Base-by-base conservation (phyloP, 2,329 filamentous ascomycete species). In the Colletotrichum viniferum region DNA sequence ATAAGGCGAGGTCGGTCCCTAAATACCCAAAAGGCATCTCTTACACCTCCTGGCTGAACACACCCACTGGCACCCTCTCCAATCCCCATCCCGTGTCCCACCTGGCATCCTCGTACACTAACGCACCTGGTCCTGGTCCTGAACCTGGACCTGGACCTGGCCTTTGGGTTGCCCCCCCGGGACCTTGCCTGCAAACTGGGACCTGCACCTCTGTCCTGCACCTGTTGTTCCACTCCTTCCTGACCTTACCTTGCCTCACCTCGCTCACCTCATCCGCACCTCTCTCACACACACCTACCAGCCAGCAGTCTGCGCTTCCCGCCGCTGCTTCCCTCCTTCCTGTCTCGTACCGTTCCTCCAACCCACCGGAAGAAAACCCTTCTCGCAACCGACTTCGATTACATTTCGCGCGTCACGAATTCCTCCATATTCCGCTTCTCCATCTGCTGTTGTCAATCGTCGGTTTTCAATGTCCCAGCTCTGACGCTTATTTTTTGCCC, bases 391-490 rank as follows among this genome's bases (percentile, higher is more conserved):
- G 38, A 7, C 43, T 52, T 52, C 43, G 14, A 28, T 18, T 14
- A 38, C 34, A 34, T 18, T 21, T 8, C 16, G 16, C 34, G 55
- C 58, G 21, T 30, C 21, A 28, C 16, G n/a, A 38, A 24, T 24
- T 18, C 24, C n/a, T 55, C n/a, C 7, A 30, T 12, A 24, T 18
- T 13, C 7, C 69, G n/a, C 38, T 24, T 30, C 32, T 30, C 9
- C 43, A 32, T 62, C 32, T 43, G 26, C 28, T 34, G 55, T 24
- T 55, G 36, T 36, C 55, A 21, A n/a, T 38, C 18, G 55, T 36
- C 73, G 43, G 62, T 58, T 26, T 26, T 66, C 68, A 70, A 73
- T 72, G 73, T 69, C 64, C 76, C 60, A 62, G 73, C 64, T 63
- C 28, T 76, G 67, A 76, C 65, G 65, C 65, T 65, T 67, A 38